Percentiles rank a stretch among this genome's conserved stretches.
These are phyloP conservation scores for Neurospora sp. DNA, from an alignment of 495 filamentous ascomycete species.

Conservation along the genomic window DNA sequence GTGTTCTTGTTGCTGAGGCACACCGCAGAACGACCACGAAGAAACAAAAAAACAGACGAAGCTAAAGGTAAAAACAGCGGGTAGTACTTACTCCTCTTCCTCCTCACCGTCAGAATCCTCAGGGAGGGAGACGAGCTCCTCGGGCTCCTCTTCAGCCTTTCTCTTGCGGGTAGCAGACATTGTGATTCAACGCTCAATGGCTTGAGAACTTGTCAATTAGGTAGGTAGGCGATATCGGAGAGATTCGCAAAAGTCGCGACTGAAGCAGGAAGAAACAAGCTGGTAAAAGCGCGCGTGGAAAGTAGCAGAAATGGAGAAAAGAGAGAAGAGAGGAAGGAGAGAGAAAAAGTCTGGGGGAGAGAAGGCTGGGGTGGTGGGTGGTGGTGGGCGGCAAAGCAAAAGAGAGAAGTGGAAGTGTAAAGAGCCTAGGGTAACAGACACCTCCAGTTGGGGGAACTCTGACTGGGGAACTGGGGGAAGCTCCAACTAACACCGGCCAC, in stretches of 20 bases:
- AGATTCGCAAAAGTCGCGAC: constrained; percentile 13
- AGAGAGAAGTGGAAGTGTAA: background rate
- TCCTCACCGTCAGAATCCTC: constrained; percentile 34
- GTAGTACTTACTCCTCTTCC: constrained; percentile 41
- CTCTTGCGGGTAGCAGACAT: constrained; percentile 35
- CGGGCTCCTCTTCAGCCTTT: constrained; percentile 41
- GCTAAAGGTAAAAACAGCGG: background rate
- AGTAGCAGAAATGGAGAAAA: constrained; percentile 12
- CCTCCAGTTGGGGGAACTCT: background rate
- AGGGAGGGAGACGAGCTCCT: constrained; percentile 44
- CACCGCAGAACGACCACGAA: background rate
- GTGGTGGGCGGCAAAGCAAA: constrained; percentile 23
- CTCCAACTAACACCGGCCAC: background rate
- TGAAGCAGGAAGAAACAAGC: no score
- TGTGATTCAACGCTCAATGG: constrained; percentile 6
- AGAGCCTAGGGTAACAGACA: background rate
- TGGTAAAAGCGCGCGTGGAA: constrained; percentile 13
- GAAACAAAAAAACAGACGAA: background rate
- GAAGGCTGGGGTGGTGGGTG: constrained; percentile 22
- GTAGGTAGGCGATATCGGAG: constrained; percentile 5
- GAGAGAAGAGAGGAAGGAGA: constrained; percentile 15
- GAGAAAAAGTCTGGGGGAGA: constrained; percentile 19
- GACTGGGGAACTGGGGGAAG: constrained; percentile 1
- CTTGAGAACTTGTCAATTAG: constrained; percentile 17
- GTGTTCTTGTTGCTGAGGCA: constrained; percentile 10